Base-by-base conservation (phyloP, 2,329 filamentous ascomycete species). In the Nemania abortiva region DNA sequence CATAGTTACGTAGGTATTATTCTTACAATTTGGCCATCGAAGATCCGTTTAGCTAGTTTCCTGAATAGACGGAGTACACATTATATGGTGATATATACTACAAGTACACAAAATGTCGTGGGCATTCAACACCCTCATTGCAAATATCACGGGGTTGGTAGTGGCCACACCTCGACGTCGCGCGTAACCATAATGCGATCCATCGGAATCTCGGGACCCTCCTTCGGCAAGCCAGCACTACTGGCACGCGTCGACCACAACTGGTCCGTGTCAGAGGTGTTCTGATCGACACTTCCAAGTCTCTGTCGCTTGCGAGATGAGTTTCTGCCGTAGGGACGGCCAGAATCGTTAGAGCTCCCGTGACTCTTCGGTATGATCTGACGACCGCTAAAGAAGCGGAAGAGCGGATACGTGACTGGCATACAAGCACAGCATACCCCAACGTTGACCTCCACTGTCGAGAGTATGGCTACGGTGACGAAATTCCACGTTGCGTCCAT, bases 401-500 rank as follows among this genome's bases (percentile, higher is more conserved):
- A 45, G 22, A 62, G 58, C 15, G 59, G 59, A 62, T 62, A 62
- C 7, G 31, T 54, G 49, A 62, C 31, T 20, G 59, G 59, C 49
- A 62, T 62, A 31, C 49, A 62, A 45, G 49, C 59, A 45, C 49
- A 62, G 49, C 47, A 53, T 20, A 53, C 47, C 20, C 59, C 47
- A 6, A 62, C 59, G 49, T 31, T 54, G 22, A 62, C 49, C 34
- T 54, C 47, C 6, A 53, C 34, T 62, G 59, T 62, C 15, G 59
- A 62, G 15, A 62, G 49, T 20, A 62, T 62, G 9, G 59, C 59
- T 15, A 62, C 47, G 31, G 59, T 62, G 31, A 62, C 34, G 34
- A 53, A 62, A 22, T 53, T 54, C 49, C 49, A 62, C 15, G 49
- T 54, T 29, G 49, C 31, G 45, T 54, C 59, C 7, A 45, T 52